Evolutionary conservation across 306 rosid genomes (phyloP), one percentile per base, ranked within the genome.

Genomic region (Citrullus colocynthis): DNA sequence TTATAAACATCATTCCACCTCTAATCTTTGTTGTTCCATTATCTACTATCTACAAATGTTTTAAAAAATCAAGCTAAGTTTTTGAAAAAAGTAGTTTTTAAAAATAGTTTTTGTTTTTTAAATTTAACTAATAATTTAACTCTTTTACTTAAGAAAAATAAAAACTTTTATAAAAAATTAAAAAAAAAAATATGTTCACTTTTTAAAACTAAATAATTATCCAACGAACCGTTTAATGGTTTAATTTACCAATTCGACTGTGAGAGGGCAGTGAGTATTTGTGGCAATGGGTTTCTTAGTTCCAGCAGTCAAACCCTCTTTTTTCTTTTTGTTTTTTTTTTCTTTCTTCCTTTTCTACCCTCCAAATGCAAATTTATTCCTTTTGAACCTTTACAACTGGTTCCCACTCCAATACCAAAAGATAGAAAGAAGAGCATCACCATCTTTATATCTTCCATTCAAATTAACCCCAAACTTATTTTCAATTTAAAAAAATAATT

Each of bases 321-420:
- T 3, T 14, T 6, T 34, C 1, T 12, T 34, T 2, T 34, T 28
- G 3, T 32, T 28, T 59, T 21, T 0, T 14, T 34, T 14, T 16
- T 15, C 37, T 37, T 17, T 11, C 8, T 70, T 44, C 11, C 28
- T 15, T 78, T 78, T 20, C 21, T 44, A 44, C 54, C 55, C 74
- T 66, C 16, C 52, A 44, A 69, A 69, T 45, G 44, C 18, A 70
- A 42, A 42, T 13, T 44, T 44, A 70, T 70, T 70, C 37, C 56
- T 70, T 69, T 69, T 45, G 58, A 39, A n/a, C 82, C 82, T 73
- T 78, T 78, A 55, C 85, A 82, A 78, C 79, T 82, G 72, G 72
- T 78, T 63, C 76, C 57, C 81, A 82, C 82, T 56, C 14, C 11
- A 41, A 4, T 67, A 17, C 34, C 74, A 67, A 67, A 67, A 66